phyloP scores from a whole-genome alignment of 345 rosid genomes.

The Sonneratia alba region DNA sequence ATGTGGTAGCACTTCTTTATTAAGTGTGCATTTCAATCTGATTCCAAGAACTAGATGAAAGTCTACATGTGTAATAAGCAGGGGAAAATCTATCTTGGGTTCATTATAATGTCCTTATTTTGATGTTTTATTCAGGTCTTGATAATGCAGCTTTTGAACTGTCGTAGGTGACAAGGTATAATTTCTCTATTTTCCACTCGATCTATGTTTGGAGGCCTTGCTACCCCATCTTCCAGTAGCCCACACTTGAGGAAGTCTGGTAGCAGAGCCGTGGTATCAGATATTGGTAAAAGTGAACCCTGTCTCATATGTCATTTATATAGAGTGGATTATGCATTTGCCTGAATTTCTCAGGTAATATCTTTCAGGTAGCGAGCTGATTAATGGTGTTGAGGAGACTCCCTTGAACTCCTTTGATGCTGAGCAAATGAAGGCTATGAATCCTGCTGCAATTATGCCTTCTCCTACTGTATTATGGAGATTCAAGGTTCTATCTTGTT shows the following conservation, averaged over 20 bases:
- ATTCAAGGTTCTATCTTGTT: constrained; percentile 51
- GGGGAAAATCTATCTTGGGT: background rate
- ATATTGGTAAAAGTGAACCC: constrained; percentile 39
- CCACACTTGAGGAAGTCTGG: constrained; percentile 86
- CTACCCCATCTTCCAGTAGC: constrained; percentile 39
- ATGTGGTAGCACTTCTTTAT: background rate
- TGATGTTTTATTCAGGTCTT: background rate
- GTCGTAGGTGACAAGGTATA: background rate
- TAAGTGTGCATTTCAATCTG: background rate
- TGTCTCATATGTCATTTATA: background rate
- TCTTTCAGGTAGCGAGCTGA: constrained; percentile 37
- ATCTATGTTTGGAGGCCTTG: constrained; percentile 73
- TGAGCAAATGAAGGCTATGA: constrained; percentile 42
- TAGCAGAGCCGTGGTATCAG: constrained; percentile 52
- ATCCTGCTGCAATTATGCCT: constrained; percentile 46
- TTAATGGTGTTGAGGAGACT: constrained; percentile 44
- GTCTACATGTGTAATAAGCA: background rate
- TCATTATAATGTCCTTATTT: background rate
- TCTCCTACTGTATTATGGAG: constrained; percentile 67
- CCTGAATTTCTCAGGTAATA: constrained; percentile 10
- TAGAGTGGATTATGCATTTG: background rate
- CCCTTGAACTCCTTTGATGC: constrained; percentile 31
- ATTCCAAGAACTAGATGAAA: background rate
- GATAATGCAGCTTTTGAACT: background rate
- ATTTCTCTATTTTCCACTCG: background rate